These are phyloP conservation scores for Dactylellina cionopaga DNA, from an alignment of 2,329 filamentous ascomycete species.

Conservation along the genomic window DNA sequence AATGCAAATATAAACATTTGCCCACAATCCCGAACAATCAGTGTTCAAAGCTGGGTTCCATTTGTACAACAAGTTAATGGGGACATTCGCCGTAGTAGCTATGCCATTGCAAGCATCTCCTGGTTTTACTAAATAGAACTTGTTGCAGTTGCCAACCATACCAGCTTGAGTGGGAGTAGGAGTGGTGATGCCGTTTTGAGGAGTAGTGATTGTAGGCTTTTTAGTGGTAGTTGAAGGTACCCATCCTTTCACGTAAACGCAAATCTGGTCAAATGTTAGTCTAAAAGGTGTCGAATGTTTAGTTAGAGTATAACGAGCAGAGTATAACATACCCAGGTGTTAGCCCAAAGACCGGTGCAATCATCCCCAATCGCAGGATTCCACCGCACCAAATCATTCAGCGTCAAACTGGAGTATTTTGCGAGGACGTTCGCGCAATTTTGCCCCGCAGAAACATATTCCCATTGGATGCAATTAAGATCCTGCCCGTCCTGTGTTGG, in stretches of 20 bases:
- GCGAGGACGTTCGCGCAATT: slow-evolving; percentile 2
- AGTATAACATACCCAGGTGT: slow-evolving; percentile 6
- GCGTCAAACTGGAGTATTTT: background rate
- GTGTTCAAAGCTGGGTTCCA: slow-evolving; percentile 45
- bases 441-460: background rate
- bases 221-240: too few species aligned
- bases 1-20: slow-evolving; percentile 27
- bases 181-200: slow-evolving; percentile 56
- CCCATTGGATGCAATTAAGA: background rate
- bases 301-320: too few species aligned
- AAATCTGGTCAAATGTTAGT: too few species aligned
- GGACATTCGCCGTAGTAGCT: slow-evolving; percentile 54
- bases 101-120: slow-evolving; percentile 57
- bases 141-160: slow-evolving; percentile 33
- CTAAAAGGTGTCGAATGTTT: too few species aligned
- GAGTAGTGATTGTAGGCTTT: too few species aligned
- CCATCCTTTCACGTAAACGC: too few species aligned
- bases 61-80: slow-evolving; percentile 56
- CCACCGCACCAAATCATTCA: background rate
- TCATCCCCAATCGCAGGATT: slow-evolving; percentile 6
- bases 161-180: slow-evolving; percentile 53
- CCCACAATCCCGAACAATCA: slow-evolving; percentile 15
- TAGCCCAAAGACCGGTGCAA: background rate
- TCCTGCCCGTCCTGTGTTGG: background rate
- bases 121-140: slow-evolving; percentile 55